Conservation (phyloP, 176 grass and related monocot species). For the Aegilops speltoides region DNA sequence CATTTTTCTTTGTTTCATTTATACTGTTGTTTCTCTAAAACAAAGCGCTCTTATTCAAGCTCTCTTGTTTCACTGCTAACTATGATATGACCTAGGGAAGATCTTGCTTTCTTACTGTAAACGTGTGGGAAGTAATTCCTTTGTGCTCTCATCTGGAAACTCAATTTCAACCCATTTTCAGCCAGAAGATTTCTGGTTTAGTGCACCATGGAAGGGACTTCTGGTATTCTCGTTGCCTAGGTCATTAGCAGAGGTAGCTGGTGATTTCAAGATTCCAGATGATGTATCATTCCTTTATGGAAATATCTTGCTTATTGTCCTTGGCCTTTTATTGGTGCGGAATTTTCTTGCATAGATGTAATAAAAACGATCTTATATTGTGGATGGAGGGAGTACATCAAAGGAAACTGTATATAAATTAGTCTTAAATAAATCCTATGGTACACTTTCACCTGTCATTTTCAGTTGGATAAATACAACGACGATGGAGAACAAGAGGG, state of each 20-base stretch:
- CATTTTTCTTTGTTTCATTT: no score
- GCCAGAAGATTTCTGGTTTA: constrained; percentile 99
- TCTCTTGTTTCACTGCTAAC: not conserved
- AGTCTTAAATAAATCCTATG: constrained; percentile 5
- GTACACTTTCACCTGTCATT: not conserved
- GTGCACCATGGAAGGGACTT: constrained; percentile 86
- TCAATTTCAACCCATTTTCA: constrained; percentile 55
- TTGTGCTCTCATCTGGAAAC: not conserved
- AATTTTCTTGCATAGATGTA: no score
- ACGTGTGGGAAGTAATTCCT: not conserved
- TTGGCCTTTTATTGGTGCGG: no score
- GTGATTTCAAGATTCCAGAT: constrained; percentile 83
- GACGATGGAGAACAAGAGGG: constrained; percentile 76
- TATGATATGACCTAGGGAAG: not conserved
- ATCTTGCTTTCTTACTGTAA: not conserved
- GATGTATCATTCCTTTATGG: constrained; percentile 4
- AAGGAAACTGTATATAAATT: not conserved
- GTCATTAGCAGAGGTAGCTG: constrained; percentile 78
- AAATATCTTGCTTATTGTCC: not conserved
- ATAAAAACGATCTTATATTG: no score
- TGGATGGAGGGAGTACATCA: not conserved
- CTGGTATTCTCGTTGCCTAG: constrained; percentile 90
- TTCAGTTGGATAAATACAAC: constrained; percentile 97
- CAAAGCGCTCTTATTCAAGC: not conserved
- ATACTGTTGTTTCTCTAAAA: not conserved